These are phyloP conservation scores for Paracoccidioides brasiliensis DNA, from an alignment of 2,329 filamentous ascomycete species.

Conservation along the genomic window DNA sequence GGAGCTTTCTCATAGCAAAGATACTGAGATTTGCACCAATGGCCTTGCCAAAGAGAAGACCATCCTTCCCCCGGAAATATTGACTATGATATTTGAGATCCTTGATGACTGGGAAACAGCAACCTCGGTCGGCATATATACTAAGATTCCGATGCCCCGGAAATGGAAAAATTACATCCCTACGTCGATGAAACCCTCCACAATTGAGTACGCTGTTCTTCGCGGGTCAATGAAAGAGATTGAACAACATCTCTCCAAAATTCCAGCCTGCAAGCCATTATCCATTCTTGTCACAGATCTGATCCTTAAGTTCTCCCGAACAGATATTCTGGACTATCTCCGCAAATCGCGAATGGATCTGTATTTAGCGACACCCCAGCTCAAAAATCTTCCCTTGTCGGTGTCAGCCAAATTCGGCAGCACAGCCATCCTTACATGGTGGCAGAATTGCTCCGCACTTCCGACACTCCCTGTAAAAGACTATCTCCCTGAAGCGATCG, in stretches of 20 bases:
- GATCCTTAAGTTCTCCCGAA: conserved; percentile 81
- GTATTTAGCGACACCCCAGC: conserved; percentile 73
- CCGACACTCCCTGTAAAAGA: conserved; percentile 73
- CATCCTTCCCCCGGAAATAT: conserved; percentile 66
- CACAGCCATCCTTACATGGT: conserved; percentile 77
- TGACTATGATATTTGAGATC: conserved; percentile 70
- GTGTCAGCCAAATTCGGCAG: conserved; percentile 78
- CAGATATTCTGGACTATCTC: conserved; percentile 61
- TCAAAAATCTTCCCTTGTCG: conserved; percentile 72
- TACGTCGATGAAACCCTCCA: conserved; percentile 45
- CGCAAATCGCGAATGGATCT: conserved; percentile 57
- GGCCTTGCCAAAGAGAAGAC: not conserved
- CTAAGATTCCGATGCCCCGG: conserved; percentile 57
- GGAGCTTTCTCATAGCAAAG: not conserved
- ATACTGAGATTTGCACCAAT: not conserved
- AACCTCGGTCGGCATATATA: conserved; percentile 65
- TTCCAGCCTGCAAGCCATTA: conserved; percentile 58
- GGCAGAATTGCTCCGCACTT: conserved; percentile 71
- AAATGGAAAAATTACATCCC: conserved; percentile 57
- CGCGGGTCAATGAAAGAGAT: conserved; percentile 57
- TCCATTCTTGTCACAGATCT: conserved; percentile 74
- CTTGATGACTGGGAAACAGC: conserved; percentile 86
- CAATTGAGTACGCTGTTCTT: conserved; percentile 75
- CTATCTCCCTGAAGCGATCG: conserved; percentile 72
- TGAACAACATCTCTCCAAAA: conserved; percentile 55